Base-by-base conservation (phyloP, 1,284 basidiomycete genomes). In the Ustilago cynodontis region DNA sequence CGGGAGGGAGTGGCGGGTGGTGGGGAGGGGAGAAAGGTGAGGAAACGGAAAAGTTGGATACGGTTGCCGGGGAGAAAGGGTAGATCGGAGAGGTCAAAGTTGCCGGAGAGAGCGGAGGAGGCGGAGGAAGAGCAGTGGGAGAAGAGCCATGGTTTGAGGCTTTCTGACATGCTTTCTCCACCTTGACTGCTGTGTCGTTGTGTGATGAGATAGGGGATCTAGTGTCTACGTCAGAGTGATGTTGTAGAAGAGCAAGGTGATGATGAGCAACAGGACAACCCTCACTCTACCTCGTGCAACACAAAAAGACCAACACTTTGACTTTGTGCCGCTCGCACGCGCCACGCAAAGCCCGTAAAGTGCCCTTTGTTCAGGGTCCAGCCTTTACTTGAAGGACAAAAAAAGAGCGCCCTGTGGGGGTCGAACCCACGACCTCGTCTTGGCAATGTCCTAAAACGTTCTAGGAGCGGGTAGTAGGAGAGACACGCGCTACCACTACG, bases 351-450 rank as follows among this genome's bases (percentile, higher is more conserved):
- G 20, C 41, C 39, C 26, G 55, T 57, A 49, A 57, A 57, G 24
- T 57, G 31, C 35, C 2, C 35, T 2, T 24, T 18, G 28, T 60
- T 39, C 18, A 58, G 59, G 65, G 65, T 62, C 65, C 59, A 66
- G 41, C 7, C 35, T 16, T 16, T 49, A 33, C 7, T 24, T 59
- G 37, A 31, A 39, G 41, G 43, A 43, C 3, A 26, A 33, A 59
- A 58, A 58, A 31, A 14, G 11, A 72, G 70, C 70, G 65, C 70
- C 70, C 70, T 72, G 70, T 72, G 70, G 70, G 70, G 70, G 65
- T 72, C 70, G 70, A 72, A 72, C 70, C 70, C 70, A 72, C 70
- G 70, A 72, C 70, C 70, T 72, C 70, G 70, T 72, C 70, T 72
- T 26, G 35, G 29, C 6, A 16, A 14, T 10, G 49, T 63, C 60